Percentiles rank a stretch among this genome's conserved stretches.
Conservation (phyloP, 2,329 filamentous ascomycete species). For the Ceratocystis eucalypticola region DNA sequence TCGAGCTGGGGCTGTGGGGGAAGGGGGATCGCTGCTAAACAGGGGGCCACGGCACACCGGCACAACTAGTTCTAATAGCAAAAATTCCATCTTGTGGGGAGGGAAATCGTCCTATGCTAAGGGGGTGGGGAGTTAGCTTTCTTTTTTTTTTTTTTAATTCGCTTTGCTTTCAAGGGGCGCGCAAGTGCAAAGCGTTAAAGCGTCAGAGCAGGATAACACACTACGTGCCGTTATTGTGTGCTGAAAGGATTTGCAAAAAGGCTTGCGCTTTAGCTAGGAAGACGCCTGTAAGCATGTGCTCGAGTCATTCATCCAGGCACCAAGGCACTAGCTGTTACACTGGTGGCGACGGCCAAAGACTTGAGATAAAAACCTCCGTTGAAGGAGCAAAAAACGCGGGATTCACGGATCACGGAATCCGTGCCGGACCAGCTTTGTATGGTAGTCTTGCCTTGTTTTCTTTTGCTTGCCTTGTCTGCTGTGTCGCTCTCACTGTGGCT, state of each 20-base stretch:
- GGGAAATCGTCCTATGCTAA: neutral
- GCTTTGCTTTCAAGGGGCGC: too few species aligned
- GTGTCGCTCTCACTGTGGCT: neutral
- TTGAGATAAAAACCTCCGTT: neutral
- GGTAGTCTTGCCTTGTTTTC: neutral
- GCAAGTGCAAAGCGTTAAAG: neutral
- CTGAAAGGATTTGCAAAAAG: neutral
- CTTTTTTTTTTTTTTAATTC: too few species aligned
- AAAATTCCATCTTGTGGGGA: constrained; percentile 3
- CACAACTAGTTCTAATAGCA: neutral
- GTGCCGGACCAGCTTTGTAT: neutral
- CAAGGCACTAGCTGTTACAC: neutral
- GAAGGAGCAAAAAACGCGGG: neutral
- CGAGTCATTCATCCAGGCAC: too few species aligned
- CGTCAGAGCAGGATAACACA: neutral
- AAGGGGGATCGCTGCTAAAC: neutral
- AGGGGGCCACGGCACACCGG: neutral
- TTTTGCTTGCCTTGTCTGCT: neutral
- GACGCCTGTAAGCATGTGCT: too few species aligned
- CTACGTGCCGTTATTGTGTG: neutral
- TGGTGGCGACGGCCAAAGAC: neutral
- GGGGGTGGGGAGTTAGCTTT: too few species aligned
- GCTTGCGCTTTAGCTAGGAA: neutral
- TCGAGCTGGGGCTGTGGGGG: neutral
- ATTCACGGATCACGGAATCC: neutral